Percentiles rank a stretch among this genome's conserved stretches.
Conservation (phyloP, 2,329 filamentous ascomycete genomes). For the Dactylellina haptotyla region DNA sequence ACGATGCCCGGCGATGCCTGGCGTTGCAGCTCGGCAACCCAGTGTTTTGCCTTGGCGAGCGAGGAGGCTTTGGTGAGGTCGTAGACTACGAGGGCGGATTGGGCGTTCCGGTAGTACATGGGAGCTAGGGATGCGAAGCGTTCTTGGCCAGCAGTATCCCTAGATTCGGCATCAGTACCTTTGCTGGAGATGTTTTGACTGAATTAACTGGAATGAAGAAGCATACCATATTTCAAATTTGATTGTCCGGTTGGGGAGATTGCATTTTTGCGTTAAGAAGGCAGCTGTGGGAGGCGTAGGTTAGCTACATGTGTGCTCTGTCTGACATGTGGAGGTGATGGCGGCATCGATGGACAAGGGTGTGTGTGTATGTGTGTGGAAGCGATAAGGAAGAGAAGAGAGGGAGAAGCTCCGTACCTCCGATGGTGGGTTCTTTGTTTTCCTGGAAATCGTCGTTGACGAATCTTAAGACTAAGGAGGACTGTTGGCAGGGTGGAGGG, state of each 20-base stretch:
- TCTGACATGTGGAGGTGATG: neutral
- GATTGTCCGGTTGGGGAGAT: constrained; percentile 89
- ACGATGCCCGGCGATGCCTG: constrained; percentile 97
- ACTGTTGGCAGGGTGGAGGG: constrained; percentile 67
- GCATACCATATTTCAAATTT: constrained; percentile 84
- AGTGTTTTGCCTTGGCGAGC: constrained; percentile 96
- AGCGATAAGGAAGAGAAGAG: constrained; percentile 18
- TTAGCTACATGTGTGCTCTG: constrained; percentile 47
- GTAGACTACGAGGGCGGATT: constrained; percentile 97
- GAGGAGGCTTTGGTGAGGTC: constrained; percentile 97
- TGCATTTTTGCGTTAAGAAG: constrained; percentile 98
- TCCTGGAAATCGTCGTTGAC: constrained; percentile 99
- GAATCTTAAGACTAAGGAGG: constrained; percentile 95
- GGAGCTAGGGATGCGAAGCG: constrained; percentile 94
- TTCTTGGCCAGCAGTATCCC: constrained; percentile 96
- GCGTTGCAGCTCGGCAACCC: constrained; percentile 95
- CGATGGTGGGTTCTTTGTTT: constrained; percentile 99
- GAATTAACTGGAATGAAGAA: neutral
- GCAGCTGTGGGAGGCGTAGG: constrained; percentile 71
- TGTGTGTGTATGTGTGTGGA: constrained; percentile 47
- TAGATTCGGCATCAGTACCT: constrained; percentile 4
- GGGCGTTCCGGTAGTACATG: constrained; percentile 99
- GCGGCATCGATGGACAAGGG: neutral
- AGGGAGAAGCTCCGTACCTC: constrained; percentile 71
- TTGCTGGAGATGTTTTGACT: neutral